Evolutionary conservation across 2,329 filamentous ascomycete genomes (phyloP), one percentile per base, ranked within the genome.

Genomic region (Plenodomus lindquistii): DNA sequence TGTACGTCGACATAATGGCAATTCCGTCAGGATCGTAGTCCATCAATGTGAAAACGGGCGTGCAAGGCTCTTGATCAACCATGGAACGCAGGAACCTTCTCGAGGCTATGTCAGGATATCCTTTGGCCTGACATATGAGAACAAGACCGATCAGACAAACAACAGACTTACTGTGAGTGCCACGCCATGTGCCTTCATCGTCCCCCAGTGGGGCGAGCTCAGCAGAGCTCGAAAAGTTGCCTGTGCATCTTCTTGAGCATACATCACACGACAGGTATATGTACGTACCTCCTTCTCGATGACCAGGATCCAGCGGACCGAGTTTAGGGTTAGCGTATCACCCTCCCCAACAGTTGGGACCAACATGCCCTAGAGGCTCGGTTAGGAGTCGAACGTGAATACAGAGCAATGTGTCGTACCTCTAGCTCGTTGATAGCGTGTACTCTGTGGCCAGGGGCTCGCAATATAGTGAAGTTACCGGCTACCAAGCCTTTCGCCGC

Each of bases 21-120:
- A 93, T 71, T 0, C 90, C 89, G 54, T 93, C 83, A 0, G 89
- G 88, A 58, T 94, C 89, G 50, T 83, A 89, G 61, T 95, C 90
- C 1, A 89, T 80, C 0, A 94, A 74, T 0, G 79, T 82, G 43
- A 83, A 79, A 6, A 89, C 81, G 2, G 83, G 81, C 13, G 75
- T 71, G 7, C 69, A 56, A 11, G 66, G 59, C 11, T 46, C 55
- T 4, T 57, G 44, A 24, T 80, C 17, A 73, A 74, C 8, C 67
- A 69, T 0, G 59, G 66, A 31, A 36, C 79, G 77, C 1, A 93
- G 73, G 44, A 93, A 85, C 15, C 79, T 78, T 7, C 87, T 78
- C 0, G 88, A 91, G 1, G 81, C 79, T 40, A 93, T 74, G 59
- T 94, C 90, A 0, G 90, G 89, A 62, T 91, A 94, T 2, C 90